These are phyloP conservation scores for Aureobasidium leucospermi DNA, from an alignment of 2,329 filamentous ascomycete species.

Conservation along the genomic window DNA sequence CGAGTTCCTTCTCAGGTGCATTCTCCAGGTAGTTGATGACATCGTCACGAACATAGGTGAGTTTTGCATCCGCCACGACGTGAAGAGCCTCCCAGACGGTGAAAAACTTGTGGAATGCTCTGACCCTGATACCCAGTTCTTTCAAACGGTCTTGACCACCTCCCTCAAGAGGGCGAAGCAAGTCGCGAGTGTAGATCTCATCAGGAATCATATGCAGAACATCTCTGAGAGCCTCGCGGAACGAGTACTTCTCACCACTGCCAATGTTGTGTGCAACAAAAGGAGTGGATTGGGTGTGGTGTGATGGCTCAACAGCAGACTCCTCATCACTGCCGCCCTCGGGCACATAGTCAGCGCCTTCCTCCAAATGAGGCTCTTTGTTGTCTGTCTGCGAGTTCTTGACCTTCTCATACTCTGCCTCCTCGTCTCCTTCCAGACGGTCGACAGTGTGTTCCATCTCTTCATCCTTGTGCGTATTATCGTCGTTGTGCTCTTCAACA, in stretches of 20 bases:
- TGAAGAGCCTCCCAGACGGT: conserved; percentile 36
- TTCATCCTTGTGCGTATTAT: neutral
- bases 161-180: conserved; percentile 31
- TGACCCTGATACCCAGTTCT: conserved; percentile 34
- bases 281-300: neutral
- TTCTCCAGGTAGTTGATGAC: conserved; percentile 32
- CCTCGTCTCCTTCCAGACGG: neutral
- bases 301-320: neutral
- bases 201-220: conserved; percentile 26
- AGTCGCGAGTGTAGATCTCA: conserved; percentile 29
- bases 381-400: conserved; percentile 8
- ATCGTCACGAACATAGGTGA: conserved; percentile 34
- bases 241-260: conserved; percentile 3
- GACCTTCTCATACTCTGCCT: conserved; percentile 8
- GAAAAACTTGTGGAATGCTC: conserved; percentile 34
- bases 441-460: conserved; percentile 7
- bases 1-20: conserved; percentile 14
- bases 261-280: conserved; percentile 10
- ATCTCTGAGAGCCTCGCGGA: conserved; percentile 12
- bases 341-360: neutral
- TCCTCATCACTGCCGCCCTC: neutral
- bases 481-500: neutral
- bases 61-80: conserved; percentile 27
- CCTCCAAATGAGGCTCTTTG: neutral
- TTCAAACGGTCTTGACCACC: conserved; percentile 34